Conservation (phyloP, 2,329 filamentous ascomycete genomes). For the Chalaropsis thielavioides region DNA sequence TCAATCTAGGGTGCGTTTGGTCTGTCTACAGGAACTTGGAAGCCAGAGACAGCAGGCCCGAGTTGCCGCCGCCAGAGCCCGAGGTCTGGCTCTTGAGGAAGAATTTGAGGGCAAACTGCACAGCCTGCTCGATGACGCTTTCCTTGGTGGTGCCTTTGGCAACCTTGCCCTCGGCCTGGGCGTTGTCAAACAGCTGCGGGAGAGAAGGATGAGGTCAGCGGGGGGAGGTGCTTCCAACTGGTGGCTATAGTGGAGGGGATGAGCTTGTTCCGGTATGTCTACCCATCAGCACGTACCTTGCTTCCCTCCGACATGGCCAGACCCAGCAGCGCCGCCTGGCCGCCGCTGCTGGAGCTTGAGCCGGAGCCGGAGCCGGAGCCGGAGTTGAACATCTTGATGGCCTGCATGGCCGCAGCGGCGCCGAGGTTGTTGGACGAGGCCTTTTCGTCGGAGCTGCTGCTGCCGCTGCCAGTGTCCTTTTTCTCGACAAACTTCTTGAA, state of each 20-base stretch:
- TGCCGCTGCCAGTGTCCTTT: conserved; percentile 28
- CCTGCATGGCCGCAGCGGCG: conserved; percentile 64
- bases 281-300: conserved; percentile 38
- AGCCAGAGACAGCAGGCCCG: conserved; percentile 33
- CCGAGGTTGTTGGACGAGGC: conserved; percentile 44
- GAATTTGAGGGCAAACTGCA: conserved; percentile 79
- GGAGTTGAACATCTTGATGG: conserved; percentile 62
- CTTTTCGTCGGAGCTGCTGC: conserved; percentile 28
- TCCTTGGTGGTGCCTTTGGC: conserved; percentile 57
- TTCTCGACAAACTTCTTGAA: conserved; percentile 61
- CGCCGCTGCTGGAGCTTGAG: conserved; percentile 10
- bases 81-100: conserved; percentile 58
- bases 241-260: neutral
- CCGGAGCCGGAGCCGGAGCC: conserved; percentile 30
- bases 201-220: neutral
- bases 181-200: conserved; percentile 44
- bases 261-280: neutral
- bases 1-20: neutral
- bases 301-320: conserved; percentile 79
- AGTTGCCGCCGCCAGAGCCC: conserved; percentile 28
- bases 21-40: conserved; percentile 31
- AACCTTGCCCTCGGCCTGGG: conserved; percentile 39
- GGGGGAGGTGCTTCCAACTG: neutral
- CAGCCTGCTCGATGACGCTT: conserved; percentile 62
- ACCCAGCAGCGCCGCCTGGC: conserved; percentile 65